Evolutionary conservation across 441 rosid genomes (phyloP), one percentile per base, ranked within the genome.

Genomic region (Euphorbia corollata): DNA sequence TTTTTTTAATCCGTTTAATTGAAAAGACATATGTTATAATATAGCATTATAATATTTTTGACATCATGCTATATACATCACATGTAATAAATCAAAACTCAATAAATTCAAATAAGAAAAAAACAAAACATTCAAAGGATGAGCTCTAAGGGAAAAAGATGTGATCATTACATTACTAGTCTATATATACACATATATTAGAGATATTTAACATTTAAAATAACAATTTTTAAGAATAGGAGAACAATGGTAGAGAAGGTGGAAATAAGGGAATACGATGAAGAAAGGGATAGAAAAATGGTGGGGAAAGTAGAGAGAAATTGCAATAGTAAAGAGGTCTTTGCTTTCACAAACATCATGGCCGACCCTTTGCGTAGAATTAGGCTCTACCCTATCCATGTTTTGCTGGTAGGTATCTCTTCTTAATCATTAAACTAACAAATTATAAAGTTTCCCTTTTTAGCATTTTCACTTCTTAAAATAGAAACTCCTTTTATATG

Each of bases 301-400:
- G 86, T 86, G 68, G 84, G 83, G 80, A 79, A 86, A 77, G 84
- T 86, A 30, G 87, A 86, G 83, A 80, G 73, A 81, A 74, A 73
- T 0, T 86, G 86, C 62, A 82, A 79, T 65, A 75, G 75, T 20
- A 73, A 83, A 38, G 85, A 82, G 55, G 79, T 78, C 65, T 76
- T 84, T 69, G 71, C 83, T 58, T 80, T 81, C 79, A 78, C 84
- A 56, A 75, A 75, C 72, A 80, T 78, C 67, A 74, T 63, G 62
- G 76, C 69, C 65, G 84, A 83, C 86, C 90, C 87, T 65, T 71
- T 80, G 39, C 71, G 81, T 71, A 77, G 90, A 77, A 76, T 86
- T 69, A 82, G 86, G 70, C 75, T 79, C 68, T 86, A 75, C 60
- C 80, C 81, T 65, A 56, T 68, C 75, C 86, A 80, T 67, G 65